phyloP scores from a whole-genome alignment of 768 basidiomycete species.

The Sporobolomyces pararoseus region DNA sequence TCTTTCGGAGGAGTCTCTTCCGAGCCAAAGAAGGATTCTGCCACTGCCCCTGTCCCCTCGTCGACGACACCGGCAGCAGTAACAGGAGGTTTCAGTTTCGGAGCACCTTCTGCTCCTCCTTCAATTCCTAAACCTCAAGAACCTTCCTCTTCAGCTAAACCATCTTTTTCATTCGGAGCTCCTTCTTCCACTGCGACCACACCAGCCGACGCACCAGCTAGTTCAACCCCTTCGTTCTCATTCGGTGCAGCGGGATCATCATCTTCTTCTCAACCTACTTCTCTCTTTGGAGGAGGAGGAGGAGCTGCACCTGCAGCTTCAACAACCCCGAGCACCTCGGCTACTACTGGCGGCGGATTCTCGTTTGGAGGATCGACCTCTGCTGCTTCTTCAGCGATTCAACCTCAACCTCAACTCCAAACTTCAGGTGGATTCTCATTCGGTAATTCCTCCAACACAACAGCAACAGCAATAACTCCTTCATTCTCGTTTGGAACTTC shows the following conservation, averaged over 20 bases:
- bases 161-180: constrained; percentile 8
- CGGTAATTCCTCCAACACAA: background rate
- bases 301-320: no score
- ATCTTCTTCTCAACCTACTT: no score
- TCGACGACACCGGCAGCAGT: no score
- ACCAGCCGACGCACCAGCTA: background rate
- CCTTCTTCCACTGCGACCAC: background rate
- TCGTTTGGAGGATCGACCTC: no score
- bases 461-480: background rate
- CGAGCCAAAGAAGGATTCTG: background rate
- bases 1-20: constrained; percentile 2
- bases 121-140: no score
- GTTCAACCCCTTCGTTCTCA: background rate
- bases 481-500: constrained; percentile 18
- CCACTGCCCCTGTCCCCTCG: no score
- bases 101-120: no score
- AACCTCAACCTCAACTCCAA: background rate
- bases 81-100: no score
- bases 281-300: no score
- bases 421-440: background rate
- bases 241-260: constrained; percentile 15
- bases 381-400: no score
- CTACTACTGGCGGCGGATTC: no score
- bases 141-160: background rate
- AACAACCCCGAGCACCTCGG: no score